Evolutionary conservation across 169 alveolate genomes (phyloP).

Genomic region (Eimeria tenella): DNA sequence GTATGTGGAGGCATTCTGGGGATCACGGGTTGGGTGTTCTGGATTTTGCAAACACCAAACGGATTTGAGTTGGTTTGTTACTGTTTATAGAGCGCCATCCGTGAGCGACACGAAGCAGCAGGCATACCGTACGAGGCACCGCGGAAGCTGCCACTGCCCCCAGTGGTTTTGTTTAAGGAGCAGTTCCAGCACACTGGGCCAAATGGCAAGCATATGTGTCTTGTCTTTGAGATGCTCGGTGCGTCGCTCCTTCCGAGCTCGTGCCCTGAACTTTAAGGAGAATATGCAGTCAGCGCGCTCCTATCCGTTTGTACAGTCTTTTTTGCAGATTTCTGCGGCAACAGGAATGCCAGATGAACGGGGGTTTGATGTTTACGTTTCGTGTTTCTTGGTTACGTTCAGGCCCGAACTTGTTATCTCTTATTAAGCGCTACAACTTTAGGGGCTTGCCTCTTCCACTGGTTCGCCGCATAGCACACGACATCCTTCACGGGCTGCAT

Average conservation of each 20-base stretch:
- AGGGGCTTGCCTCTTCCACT: constrained; percentile 96
- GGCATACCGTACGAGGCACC: constrained; percentile 67
- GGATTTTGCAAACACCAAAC: no score
- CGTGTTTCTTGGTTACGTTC: not conserved
- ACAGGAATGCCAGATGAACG: no score
- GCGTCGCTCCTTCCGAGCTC: not conserved
- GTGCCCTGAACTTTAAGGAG: no score
- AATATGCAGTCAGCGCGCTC: no score
- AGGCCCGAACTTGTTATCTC: constrained; percentile 96
- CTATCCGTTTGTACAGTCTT: no score
- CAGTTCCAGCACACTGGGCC: constrained; percentile 97
- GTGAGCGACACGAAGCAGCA: constrained; percentile 71
- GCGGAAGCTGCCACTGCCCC: constrained; percentile 65
- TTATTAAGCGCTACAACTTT: constrained; percentile 96
- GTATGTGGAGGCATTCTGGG: no score
- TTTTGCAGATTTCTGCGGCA: no score
- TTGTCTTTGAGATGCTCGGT: constrained; percentile 99
- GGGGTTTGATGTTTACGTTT: not conserved
- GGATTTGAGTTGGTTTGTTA: constrained; percentile 8
- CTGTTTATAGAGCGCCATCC: constrained; percentile 52
- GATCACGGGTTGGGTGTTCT: no score
- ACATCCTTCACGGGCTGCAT: constrained; percentile 98
- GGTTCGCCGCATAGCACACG: constrained; percentile 96
- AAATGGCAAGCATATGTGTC: constrained; percentile 98
- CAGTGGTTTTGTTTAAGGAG: constrained; percentile 95